Conservation (phyloP, 2,329 filamentous ascomycete species). For the Graphilbum sp. region DNA sequence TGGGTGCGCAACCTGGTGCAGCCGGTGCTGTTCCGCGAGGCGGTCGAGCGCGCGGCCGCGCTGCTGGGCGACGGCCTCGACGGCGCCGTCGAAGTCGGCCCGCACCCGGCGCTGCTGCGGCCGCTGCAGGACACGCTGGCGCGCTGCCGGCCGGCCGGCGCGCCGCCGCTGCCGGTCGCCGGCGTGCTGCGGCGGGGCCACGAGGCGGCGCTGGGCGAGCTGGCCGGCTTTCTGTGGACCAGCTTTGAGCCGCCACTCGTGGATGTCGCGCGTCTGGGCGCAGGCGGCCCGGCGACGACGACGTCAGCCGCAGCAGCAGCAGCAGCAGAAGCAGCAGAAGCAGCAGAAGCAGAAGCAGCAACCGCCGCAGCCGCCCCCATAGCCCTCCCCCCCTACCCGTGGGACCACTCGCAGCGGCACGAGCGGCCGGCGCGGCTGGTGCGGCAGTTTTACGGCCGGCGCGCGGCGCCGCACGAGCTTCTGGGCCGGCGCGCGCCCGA, state of each 20-base stretch:
- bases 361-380: no score
- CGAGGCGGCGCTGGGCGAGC: neutral
- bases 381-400: conserved; percentile 10
- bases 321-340: no score
- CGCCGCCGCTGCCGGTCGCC: no score
- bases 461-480: conserved; percentile 7
- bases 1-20: conserved; percentile 14
- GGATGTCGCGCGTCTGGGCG: no score
- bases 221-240: neutral
- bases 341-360: no score
- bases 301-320: no score
- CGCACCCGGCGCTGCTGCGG: conserved; percentile 13
- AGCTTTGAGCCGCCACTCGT: conserved; percentile 1
- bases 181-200: no score
- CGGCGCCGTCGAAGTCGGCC: conserved; percentile 13
- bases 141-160: no score
- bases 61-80: conserved; percentile 8
- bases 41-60: conserved; percentile 10
- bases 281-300: no score
- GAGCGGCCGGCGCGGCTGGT: conserved; percentile 8
- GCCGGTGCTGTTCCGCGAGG: conserved; percentile 14
- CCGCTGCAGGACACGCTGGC: no score
- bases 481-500: conserved; percentile 9
- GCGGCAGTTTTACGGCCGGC: conserved; percentile 5
- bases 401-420: conserved; percentile 9